These are phyloP conservation scores for Cephalotrichum gorgonifer DNA, from an alignment of 2,329 filamentous ascomycete species.

Conservation along the genomic window DNA sequence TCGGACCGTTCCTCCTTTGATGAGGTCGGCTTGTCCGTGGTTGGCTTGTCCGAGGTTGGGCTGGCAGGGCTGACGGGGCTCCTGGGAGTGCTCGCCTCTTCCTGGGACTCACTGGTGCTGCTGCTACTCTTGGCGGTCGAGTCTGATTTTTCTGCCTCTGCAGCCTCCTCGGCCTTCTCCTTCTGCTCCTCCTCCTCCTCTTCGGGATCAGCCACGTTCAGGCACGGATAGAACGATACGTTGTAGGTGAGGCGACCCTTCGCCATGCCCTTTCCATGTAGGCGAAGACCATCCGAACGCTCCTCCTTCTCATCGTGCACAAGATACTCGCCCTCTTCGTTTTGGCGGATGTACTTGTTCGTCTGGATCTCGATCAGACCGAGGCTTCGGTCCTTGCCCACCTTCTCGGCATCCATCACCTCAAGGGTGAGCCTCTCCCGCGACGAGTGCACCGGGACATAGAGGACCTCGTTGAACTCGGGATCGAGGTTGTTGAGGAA, in stretches of 20 bases:
- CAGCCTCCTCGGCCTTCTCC: constrained; percentile 30
- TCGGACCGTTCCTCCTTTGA: constrained; percentile 34
- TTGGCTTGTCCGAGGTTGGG: no score
- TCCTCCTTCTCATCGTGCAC: constrained; percentile 66
- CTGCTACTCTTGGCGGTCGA: constrained; percentile 6
- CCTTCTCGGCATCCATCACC: constrained; percentile 92
- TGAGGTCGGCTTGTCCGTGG: constrained; percentile 28
- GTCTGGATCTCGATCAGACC: constrained; percentile 70
- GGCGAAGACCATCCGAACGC: constrained; percentile 56
- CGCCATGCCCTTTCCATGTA: constrained; percentile 60
- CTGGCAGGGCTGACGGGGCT: constrained; percentile 29
- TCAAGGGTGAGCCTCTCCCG: constrained; percentile 81
- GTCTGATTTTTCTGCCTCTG: constrained; percentile 16
- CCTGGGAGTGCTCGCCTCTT: constrained; percentile 17
- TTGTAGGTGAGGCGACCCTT: constrained; percentile 81
- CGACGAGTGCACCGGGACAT: constrained; percentile 76
- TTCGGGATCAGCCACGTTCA: constrained; percentile 82
- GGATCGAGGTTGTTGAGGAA: constrained; percentile 94
- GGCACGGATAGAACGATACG: constrained; percentile 78
- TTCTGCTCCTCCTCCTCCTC: constrained; percentile 61
- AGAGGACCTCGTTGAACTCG: constrained; percentile 91
- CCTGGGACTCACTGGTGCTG: constrained; percentile 5
- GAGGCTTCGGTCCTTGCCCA: constrained; percentile 82
- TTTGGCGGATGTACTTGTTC: constrained; percentile 68
- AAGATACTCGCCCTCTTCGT: constrained; percentile 70